Evolutionary conservation across 2,329 filamentous ascomycete species (phyloP).

Genomic region (Pezicula rhizophila): DNA sequence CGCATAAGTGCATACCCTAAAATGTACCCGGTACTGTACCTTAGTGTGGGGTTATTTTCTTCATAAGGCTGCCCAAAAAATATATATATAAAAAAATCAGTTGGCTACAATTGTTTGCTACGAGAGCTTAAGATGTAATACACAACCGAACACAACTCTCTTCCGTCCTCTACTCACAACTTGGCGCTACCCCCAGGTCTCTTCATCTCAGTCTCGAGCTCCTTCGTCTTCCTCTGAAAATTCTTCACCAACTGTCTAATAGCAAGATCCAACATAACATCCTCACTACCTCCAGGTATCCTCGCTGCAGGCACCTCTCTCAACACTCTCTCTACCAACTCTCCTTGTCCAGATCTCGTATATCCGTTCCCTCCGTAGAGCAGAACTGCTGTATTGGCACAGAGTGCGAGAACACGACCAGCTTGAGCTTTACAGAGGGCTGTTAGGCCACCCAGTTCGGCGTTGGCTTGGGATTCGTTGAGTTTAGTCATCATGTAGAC

Average conservation of each 20-base stretch:
- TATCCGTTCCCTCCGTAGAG: constrained; percentile 72
- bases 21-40: no score
- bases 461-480: constrained; percentile 50
- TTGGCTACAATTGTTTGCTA: no score
- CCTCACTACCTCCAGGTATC: constrained; percentile 65
- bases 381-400: constrained; percentile 61
- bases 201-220: constrained; percentile 34
- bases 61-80: no score
- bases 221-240: constrained; percentile 52
- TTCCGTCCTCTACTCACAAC: constrained; percentile 23
- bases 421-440: constrained; percentile 68
- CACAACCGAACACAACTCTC: no score
- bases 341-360: constrained; percentile 57
- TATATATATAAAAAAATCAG: no score
- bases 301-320: constrained; percentile 59
- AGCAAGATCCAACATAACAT: constrained; percentile 65
- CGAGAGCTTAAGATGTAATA: no score
- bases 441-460: constrained; percentile 64
- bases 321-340: constrained; percentile 50
- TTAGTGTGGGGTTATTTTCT: no score
- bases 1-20: no score
- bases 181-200: constrained; percentile 32
- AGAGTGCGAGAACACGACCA: constrained; percentile 66
- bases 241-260: constrained; percentile 67
- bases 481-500: constrained; percentile 62